These are phyloP conservation scores for Amanita phalloides DNA, from an alignment of 768 basidiomycete genomes.

Conservation along the genomic window DNA sequence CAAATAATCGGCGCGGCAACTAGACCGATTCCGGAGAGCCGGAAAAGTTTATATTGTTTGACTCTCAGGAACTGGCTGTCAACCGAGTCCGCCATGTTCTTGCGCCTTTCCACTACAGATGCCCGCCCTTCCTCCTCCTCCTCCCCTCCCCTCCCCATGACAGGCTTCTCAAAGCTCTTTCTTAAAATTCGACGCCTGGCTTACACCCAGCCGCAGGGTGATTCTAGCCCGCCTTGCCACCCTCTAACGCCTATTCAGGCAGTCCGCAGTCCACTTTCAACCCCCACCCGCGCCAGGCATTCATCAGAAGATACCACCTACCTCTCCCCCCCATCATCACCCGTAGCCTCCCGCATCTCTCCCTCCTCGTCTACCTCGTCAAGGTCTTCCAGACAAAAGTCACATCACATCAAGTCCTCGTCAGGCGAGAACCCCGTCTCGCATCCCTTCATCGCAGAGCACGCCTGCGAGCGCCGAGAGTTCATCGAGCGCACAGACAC, in stretches of 20 bases:
- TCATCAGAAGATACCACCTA: background rate
- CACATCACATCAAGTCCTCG: conserved; percentile 19
- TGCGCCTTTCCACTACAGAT: conserved; percentile 7
- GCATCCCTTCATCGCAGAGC: conserved; percentile 23
- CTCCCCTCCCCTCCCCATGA: conserved; percentile 9
- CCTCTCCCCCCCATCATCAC: background rate
- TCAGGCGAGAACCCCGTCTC: conserved; percentile 29
- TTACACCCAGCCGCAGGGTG: conserved; percentile 11
- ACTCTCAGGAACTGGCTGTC: background rate
- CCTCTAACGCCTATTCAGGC: background rate
- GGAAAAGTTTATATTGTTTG: background rate
- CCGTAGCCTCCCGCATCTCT: background rate
- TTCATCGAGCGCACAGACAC: conserved; percentile 26
- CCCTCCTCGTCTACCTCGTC: background rate
- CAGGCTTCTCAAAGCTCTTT: conserved; percentile 42
- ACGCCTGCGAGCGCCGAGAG: conserved; percentile 14
- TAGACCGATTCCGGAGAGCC: background rate
- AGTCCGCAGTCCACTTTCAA: background rate
- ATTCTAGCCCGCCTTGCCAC: background rate
- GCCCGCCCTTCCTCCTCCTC: conserved; percentile 8
- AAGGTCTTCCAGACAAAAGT: conserved; percentile 9
- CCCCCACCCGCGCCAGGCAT: background rate
- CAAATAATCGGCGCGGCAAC: background rate
- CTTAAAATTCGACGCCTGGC: conserved; percentile 38
- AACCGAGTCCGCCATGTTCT: background rate